Conservation (phyloP, 2,329 filamentous ascomycete species). For the Juglanconis juglandina region DNA sequence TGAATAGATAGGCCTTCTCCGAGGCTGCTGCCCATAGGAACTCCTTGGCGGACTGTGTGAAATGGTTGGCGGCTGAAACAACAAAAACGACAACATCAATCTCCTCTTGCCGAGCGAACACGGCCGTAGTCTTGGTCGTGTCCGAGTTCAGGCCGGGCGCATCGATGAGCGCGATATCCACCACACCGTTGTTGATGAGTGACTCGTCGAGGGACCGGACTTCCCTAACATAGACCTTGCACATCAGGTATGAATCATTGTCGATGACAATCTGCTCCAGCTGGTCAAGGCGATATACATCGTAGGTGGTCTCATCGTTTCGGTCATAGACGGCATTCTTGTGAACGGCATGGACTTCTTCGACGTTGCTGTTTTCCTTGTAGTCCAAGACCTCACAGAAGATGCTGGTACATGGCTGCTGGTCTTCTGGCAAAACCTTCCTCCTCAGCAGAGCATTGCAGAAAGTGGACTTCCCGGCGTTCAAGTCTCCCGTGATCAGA, state of each 20-base stretch:
- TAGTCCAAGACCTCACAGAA: conserved; percentile 97
- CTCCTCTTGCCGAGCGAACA: conserved; percentile 95
- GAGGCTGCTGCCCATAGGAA: conserved; percentile 94
- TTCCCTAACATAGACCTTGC: conserved; percentile 95
- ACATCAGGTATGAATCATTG: conserved; percentile 84
- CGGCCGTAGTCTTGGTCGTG: conserved; percentile 92
- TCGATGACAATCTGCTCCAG: conserved; percentile 88
- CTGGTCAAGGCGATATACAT: conserved; percentile 73
- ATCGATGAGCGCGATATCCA: conserved; percentile 96
- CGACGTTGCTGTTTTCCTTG: conserved; percentile 82
- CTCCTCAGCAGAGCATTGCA: conserved; percentile 93
- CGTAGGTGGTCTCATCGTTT: conserved; percentile 90
- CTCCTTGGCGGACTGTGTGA: conserved; percentile 94
- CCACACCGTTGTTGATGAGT: conserved; percentile 92
- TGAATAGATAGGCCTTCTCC: conserved; percentile 98
- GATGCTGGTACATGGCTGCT: conserved; percentile 96
- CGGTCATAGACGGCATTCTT: conserved; percentile 76
- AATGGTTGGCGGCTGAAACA: conserved; percentile 95
- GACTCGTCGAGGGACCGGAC: conserved; percentile 87
- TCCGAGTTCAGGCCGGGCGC: conserved; percentile 94
- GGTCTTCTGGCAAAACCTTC: conserved; percentile 92
- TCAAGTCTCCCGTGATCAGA: conserved; percentile 89
- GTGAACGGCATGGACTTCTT: conserved; percentile 94
- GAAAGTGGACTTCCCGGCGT: conserved; percentile 97
- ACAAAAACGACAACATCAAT: conserved; percentile 99